These are phyloP conservation scores for Neocucurbitaria cava DNA, from an alignment of 2,329 filamentous ascomycete genomes.

Conservation along the genomic window DNA sequence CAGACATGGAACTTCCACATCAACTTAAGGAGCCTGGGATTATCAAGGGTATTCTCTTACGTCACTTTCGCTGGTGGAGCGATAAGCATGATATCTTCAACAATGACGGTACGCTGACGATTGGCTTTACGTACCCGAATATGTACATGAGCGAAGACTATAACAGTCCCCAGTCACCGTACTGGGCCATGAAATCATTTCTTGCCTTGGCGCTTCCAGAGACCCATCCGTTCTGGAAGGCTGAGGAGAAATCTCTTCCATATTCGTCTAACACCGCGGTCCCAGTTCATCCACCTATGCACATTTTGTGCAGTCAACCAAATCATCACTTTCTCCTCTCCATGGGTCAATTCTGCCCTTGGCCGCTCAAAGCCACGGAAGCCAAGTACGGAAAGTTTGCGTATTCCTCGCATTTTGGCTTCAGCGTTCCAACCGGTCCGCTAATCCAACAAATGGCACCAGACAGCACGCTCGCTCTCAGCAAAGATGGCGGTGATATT, in stretches of 20 bases:
- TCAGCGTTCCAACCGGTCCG: constrained; percentile 50
- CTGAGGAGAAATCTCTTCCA: constrained; percentile 49
- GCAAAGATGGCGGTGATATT: constrained; percentile 48
- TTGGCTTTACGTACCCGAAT: constrained; percentile 57
- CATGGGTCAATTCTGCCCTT: constrained; percentile 43
- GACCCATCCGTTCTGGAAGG: constrained; percentile 56
- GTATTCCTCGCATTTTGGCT: constrained; percentile 46
- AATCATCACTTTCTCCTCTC: constrained; percentile 44
- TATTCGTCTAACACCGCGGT: background rate
- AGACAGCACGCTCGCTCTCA: constrained; percentile 49
- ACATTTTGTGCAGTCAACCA: constrained; percentile 55
- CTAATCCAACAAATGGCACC: constrained; percentile 51
- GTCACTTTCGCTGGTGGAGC: constrained; percentile 61
- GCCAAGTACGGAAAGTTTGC: constrained; percentile 46
- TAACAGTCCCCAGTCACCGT: constrained; percentile 63
- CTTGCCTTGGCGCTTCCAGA: constrained; percentile 50
- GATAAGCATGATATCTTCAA: constrained; percentile 54
- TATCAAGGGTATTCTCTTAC: constrained; percentile 58
- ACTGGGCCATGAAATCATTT: constrained; percentile 63
- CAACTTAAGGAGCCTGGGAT: constrained; percentile 50
- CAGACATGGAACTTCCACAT: constrained; percentile 49
- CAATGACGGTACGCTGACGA: constrained; percentile 58
- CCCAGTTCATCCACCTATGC: constrained; percentile 45
- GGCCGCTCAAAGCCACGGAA: constrained; percentile 46
- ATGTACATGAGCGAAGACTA: constrained; percentile 65